Evolutionary conservation across 192 early-diverging fungal genomes (phyloP).

Genomic region (Irineochytrium annulatum): DNA sequence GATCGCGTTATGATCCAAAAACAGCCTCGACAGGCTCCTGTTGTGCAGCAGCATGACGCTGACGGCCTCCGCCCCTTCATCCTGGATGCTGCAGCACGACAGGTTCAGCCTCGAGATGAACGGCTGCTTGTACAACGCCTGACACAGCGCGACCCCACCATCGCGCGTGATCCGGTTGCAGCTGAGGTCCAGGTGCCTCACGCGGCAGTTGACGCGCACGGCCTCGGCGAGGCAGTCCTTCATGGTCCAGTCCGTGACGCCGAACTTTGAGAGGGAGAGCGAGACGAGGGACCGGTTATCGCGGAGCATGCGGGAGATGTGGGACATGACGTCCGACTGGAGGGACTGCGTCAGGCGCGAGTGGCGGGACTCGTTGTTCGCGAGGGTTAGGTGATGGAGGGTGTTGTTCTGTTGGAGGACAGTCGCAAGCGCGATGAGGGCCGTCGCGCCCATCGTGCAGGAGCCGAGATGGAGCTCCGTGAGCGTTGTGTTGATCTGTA

Average conservation of each 20-base stretch:
- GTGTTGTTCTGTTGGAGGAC: slow-evolving; percentile 39
- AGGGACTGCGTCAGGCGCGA: slow-evolving; percentile 31
- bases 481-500: slow-evolving; percentile 36
- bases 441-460: slow-evolving; percentile 20
- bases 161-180: slow-evolving; percentile 47
- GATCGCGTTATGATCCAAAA: slow-evolving; percentile 46
- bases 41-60: slow-evolving; percentile 36
- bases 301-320: slow-evolving; percentile 29
- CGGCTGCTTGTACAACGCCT: slow-evolving; percentile 36
- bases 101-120: slow-evolving; percentile 35
- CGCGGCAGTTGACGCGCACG: slow-evolving; percentile 22
- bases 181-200: slow-evolving; percentile 32
- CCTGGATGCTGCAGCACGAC: slow-evolving; percentile 42
- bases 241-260: slow-evolving; percentile 38
- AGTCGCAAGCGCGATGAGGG: slow-evolving; percentile 41
- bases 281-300: slow-evolving; percentile 28
- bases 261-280: slow-evolving; percentile 34
- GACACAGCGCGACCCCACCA: slow-evolving; percentile 41
- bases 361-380: slow-evolving; percentile 32
- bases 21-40: slow-evolving; percentile 30
- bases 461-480: slow-evolving; percentile 14
- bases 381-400: slow-evolving; percentile 27
- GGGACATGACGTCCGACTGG: slow-evolving; percentile 36
- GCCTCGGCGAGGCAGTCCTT: slow-evolving; percentile 26
- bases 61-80: slow-evolving; percentile 49